phyloP scores from a whole-genome alignment of 176 grass and related monocot species.

The Secale cereale region DNA sequence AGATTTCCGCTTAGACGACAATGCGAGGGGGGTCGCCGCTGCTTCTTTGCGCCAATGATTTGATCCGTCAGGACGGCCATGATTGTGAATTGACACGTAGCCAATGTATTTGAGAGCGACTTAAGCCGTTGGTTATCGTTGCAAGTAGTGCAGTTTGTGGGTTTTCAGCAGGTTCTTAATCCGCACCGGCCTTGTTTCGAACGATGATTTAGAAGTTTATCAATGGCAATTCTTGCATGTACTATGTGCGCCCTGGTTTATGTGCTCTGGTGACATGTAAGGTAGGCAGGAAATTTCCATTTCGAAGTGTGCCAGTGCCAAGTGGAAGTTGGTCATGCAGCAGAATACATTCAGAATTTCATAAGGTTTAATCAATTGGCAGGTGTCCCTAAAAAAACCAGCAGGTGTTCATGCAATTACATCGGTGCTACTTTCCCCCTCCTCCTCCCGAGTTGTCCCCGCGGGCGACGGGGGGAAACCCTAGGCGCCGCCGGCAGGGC shows the following conservation, averaged over 20 bases:
- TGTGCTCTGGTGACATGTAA: neutral
- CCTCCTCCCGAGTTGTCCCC: too few relatives aligned
- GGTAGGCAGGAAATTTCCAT: neutral
- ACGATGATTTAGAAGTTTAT: neutral
- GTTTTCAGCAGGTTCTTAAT: neutral
- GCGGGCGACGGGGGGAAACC: too few relatives aligned
- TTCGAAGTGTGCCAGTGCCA: neutral
- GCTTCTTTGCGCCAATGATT: neutral
- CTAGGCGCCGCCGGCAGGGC: too few relatives aligned
- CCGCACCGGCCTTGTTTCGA: neutral
- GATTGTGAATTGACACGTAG: neutral
- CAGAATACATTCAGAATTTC: neutral
- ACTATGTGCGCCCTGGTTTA: neutral
- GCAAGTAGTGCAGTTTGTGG: neutral
- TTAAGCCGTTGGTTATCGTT: neutral
- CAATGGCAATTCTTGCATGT: neutral
- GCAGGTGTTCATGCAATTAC: too few relatives aligned
- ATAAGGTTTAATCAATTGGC: too few relatives aligned
- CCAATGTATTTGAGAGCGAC: neutral
- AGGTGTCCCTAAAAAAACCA: too few relatives aligned
- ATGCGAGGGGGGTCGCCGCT: too few relatives aligned
- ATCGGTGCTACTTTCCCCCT: too few relatives aligned
- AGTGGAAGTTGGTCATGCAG: neutral
- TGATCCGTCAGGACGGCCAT: neutral
- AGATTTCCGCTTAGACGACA: neutral